Evolutionary conservation across 306 rosid genomes (phyloP).

Genomic region (Ormosia semicastrata): DNA sequence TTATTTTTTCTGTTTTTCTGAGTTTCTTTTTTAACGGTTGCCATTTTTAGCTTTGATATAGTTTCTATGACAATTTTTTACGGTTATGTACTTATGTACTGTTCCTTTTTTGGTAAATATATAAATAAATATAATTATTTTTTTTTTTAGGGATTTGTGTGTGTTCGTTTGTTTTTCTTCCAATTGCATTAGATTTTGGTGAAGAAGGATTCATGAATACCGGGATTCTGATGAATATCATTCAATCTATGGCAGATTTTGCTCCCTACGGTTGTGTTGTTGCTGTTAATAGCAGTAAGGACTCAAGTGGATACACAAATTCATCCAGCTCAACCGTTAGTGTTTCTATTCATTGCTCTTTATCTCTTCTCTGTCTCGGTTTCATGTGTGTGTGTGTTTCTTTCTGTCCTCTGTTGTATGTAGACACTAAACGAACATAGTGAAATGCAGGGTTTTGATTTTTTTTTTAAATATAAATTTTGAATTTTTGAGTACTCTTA

Average conservation of each 20-base stretch:
- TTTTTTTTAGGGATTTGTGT: background rate
- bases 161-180: background rate
- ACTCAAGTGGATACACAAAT: slow-evolving; percentile 82
- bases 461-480: background rate
- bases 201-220: background rate
- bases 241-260: slow-evolving; percentile 66
- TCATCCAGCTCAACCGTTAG: slow-evolving; percentile 88
- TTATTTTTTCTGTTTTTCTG: background rate
- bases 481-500: background rate
- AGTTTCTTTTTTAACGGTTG: background rate
- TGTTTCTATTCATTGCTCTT: slow-evolving; percentile 25
- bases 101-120: background rate
- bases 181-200: slow-evolving; percentile 5
- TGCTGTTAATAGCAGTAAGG: slow-evolving; percentile 80
- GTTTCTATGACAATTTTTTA: background rate
- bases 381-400: background rate
- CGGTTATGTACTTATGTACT: background rate
- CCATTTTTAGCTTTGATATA: background rate
- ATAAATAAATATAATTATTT: background rate
- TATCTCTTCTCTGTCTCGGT: background rate
- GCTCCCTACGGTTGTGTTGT: slow-evolving; percentile 86
- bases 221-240: slow-evolving; percentile 14
- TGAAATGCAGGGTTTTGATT: background rate
- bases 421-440: background rate
- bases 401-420: background rate